Evolutionary conservation across 176 grass and related monocot genomes (phyloP).

Genomic region (Triticum turgidum): DNA sequence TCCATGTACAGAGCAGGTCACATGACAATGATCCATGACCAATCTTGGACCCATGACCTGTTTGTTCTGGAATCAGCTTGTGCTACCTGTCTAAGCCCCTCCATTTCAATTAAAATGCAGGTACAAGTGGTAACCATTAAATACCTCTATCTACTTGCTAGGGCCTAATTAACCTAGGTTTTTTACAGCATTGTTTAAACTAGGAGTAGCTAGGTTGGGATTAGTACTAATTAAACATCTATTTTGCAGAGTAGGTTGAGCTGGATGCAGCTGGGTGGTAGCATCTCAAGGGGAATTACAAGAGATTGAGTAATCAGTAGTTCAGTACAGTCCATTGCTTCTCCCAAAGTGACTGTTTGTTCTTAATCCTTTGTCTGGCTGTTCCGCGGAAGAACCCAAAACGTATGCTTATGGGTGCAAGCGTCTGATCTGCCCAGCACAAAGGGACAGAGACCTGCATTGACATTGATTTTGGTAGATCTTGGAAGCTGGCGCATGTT

Average conservation of each 20-base stretch:
- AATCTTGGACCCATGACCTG: conserved; percentile 7
- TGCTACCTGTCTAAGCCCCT: background rate
- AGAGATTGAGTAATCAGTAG: background rate
- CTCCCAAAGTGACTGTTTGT: conserved; percentile 37
- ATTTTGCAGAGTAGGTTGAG: background rate
- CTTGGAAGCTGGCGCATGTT: conserved; percentile 31
- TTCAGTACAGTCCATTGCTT: conserved; percentile 17
- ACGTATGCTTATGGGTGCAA: conserved; percentile 18
- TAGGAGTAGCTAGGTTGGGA: conserved; percentile 43
- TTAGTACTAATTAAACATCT: conserved; percentile 21
- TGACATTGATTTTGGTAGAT: conserved; percentile 22
- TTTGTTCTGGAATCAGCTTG: conserved; percentile 27
- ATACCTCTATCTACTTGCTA: background rate
- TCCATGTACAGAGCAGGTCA: conserved; percentile 1
- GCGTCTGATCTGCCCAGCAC: conserved; percentile 26
- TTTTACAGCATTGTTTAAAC: background rate
- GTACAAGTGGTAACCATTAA: background rate
- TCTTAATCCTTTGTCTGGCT: conserved; percentile 43
- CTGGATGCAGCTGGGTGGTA: conserved; percentile 30
- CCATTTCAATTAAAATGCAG: background rate
- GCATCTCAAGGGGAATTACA: conserved; percentile 17
- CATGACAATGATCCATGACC: background rate
- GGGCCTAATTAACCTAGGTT: conserved; percentile 2
- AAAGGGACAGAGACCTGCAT: conserved; percentile 10
- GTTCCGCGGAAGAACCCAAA: conserved; percentile 9